Base-by-base conservation (phyloP, 169 alveolate species). In the Neospora caninum region DNA sequence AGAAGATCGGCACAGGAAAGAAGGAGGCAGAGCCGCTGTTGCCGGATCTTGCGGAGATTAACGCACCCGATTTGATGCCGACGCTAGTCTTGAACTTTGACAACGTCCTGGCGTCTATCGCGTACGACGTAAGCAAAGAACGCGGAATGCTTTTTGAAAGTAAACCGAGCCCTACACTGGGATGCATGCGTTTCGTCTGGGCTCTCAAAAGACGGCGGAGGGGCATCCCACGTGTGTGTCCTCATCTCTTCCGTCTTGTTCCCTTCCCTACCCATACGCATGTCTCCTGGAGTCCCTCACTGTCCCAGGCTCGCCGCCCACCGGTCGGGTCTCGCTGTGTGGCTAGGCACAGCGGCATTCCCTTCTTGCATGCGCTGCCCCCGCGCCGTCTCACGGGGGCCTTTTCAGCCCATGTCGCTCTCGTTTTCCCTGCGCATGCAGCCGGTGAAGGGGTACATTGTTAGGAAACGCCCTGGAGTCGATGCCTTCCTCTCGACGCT, bases 391-490 rank as follows among this genome's bases (percentile, higher is more conserved):
- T 73, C 86, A 22, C 22, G 20, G 13, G 34, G 20, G 13, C 42
- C 41, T 80, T 18, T 80, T 10, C 29, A 49, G 31, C 38, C 38
- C 4, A 42, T 10, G 45, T 49, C 27, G 43, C 83, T 70, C 27
- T n/a, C 27, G 9, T 78, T 88, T 49, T 49, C 58, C 58, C 4
- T 13, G 4, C 13, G 58, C 58, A 49, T n/a, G 80, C 67, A 93
- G 96, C 82, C 98, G 34, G 95, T 95, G 93, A 94, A 94, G 29
- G 99, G 99, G 31, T 98, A 99, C 99, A 97, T 97, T 84, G 97
- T 97, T 67, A 95, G 97, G 88, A 98, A 98, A 94, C 97, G 99
- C 39, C 99, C 99, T 36, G 98, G 98, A 73, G 99, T 98, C 43
- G 99, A 98, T 92, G 73, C 95, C 67, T 98, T 98, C 95, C 97